These are phyloP conservation scores for Smithsoniella earleae DNA, from an alignment of 163 green algal genomes.

Conservation along the genomic window DNA sequence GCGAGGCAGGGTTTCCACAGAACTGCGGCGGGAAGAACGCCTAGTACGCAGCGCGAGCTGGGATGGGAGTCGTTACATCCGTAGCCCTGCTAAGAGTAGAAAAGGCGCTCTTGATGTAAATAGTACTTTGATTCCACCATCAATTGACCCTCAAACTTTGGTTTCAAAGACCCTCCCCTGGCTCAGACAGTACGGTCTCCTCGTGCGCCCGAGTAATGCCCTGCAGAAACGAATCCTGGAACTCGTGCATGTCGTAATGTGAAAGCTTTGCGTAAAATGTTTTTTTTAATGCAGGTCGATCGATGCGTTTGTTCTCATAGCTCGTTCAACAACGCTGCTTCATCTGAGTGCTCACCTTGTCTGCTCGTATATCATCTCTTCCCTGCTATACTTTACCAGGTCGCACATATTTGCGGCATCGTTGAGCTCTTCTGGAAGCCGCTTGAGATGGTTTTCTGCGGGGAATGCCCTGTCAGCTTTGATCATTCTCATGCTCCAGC, in stretches of 20 bases:
- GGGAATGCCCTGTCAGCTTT: not conserved
- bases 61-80: too few relatives aligned
- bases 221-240: not conserved
- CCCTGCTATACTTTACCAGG: constrained; percentile 17
- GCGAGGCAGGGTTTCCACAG: not conserved
- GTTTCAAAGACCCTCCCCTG: too few relatives aligned
- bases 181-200: too few relatives aligned
- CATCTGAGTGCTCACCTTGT: constrained; percentile 17
- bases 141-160: too few relatives aligned
- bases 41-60: too few relatives aligned
- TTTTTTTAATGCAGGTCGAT: not conserved
- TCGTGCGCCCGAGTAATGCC: too few relatives aligned
- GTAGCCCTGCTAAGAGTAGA: too few relatives aligned
- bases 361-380: not conserved
- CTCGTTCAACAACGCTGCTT: not conserved
- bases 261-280: not conserved
- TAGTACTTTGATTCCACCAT: not conserved
- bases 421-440: not conserved
- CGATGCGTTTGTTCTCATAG: constrained; percentile 5
- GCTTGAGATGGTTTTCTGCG: constrained; percentile 23
- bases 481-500: constrained; percentile 14
- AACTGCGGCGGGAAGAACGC: not conserved
- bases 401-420: constrained; percentile 10
- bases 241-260: not conserved
- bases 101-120: not conserved